Evolutionary conservation across 495 filamentous ascomycete species (phyloP).

Genomic region (Lasiosphaeria hispida): DNA sequence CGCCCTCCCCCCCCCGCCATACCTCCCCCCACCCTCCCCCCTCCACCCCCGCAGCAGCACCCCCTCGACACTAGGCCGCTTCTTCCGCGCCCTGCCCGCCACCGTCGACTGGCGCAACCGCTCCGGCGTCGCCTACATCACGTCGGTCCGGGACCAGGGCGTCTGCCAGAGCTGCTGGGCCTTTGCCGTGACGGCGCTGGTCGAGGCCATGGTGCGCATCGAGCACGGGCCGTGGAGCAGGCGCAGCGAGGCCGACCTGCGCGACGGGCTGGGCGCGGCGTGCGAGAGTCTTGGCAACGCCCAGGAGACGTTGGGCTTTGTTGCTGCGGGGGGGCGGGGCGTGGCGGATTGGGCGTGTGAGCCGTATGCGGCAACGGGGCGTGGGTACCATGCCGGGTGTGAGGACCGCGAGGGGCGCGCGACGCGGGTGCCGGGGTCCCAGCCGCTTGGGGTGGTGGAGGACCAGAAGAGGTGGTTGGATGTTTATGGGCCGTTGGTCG

Average conservation of each 20-base stretch:
- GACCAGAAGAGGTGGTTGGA: constrained; percentile 26
- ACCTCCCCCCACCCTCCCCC: too few relatives aligned
- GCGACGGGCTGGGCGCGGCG: constrained; percentile 15
- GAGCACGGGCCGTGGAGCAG: constrained; percentile 26
- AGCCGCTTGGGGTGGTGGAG: constrained; percentile 17
- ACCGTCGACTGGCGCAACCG: too few relatives aligned
- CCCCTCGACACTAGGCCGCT: too few relatives aligned
- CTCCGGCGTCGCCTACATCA: too few relatives aligned
- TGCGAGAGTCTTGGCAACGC: constrained; percentile 20
- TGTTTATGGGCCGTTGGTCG: constrained; percentile 22
- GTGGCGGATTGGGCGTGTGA: constrained; percentile 24
- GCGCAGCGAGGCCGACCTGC: constrained; percentile 24
- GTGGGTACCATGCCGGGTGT: constrained; percentile 12
- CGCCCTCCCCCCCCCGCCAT: too few relatives aligned
- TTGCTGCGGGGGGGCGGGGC: constrained; percentile 14
- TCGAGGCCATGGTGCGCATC: constrained; percentile 23
- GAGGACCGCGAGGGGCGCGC: constrained; percentile 15
- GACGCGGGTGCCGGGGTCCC: constrained; percentile 12
- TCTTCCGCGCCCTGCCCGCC: too few relatives aligned
- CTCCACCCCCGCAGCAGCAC: too few relatives aligned
- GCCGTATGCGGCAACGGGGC: constrained; percentile 16
- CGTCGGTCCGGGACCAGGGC: constrained; percentile 18
- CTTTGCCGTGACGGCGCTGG: constrained; percentile 19
- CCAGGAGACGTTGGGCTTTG: constrained; percentile 17
- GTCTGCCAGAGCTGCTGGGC: constrained; percentile 25